Evolutionary conservation across 495 filamentous ascomycete species (phyloP), one percentile per base, ranked within the genome.

Genomic region (Hypomontagnella submonticulosa): DNA sequence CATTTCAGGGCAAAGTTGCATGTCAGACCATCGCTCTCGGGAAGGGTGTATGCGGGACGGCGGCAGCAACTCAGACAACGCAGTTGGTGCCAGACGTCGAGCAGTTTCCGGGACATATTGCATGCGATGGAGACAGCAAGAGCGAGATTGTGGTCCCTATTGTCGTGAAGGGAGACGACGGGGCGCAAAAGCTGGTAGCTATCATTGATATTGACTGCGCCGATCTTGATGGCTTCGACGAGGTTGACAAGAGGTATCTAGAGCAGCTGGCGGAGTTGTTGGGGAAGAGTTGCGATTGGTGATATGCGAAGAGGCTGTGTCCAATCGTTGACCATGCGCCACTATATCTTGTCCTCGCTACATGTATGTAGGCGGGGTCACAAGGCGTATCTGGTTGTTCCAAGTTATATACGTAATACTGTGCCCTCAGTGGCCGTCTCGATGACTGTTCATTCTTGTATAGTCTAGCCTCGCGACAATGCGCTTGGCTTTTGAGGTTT

Each of bases 61-160:
- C 92, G 2, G 93, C 91, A 0, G 70, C 78, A 19, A 86, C 78
- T 7, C 75, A 80, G 42, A 76, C 78, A 50, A 94, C 88, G 2
- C 84, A 93, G 51, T 69, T 96, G 3, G 90, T 97, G 4, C 77
- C 80, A 5, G 89, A 97, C 75, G 91, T 97, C 9, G 76, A 87
- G 18, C 60, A 77, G 40, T 97, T 96, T 72, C 89, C 91, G 2
- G 93, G 91, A 3, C 93, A 97, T 77, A 97, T 97, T 73, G 92
- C 93, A 4, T 97, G 93, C 71, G 93, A 97, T 76, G 85, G 83
- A 8, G 89, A 85, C 58, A 92, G 87, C 58, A 86, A 81, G 73
- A 96, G 92, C 76, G 93, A 97, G 82, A 92, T 97, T 74, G 93
- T 97, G 4, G 92, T 97, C 30, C 93, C 93, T 10, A 87, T 97